Percentiles rank a stretch among this genome's conserved stretches.
phyloP scores from a whole-genome alignment of 2,329 filamentous ascomycete genomes.

The Fusarium nisikadoi region DNA sequence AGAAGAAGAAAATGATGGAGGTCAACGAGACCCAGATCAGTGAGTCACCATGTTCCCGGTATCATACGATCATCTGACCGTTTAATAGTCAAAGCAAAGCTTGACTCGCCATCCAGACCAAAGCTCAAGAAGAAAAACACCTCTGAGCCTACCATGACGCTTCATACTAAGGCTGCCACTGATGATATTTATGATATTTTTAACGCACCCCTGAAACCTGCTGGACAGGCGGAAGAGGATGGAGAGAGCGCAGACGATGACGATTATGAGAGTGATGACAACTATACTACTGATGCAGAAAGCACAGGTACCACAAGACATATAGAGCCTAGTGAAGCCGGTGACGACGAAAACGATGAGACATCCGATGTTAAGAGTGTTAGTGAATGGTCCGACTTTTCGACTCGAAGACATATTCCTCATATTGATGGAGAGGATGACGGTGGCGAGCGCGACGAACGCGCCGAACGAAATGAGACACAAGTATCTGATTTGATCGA shows the following conservation, averaged over 20 bases:
- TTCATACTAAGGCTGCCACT: constrained; percentile 93
- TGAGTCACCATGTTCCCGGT: constrained; percentile 57
- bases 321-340: constrained; percentile 61
- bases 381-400: constrained; percentile 92
- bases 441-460: constrained; percentile 33
- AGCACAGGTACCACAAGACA: constrained; percentile 83
- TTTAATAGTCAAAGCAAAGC: constrained; percentile 83
- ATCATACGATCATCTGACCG: constrained; percentile 44
- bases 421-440: constrained; percentile 50
- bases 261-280: constrained; percentile 76
- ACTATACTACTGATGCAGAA: constrained; percentile 87
- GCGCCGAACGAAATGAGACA: constrained; percentile 49
- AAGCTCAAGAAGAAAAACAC: constrained; percentile 82
- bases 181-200: constrained; percentile 99
- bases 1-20: constrained; percentile 84
- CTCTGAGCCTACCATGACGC: constrained; percentile 94
- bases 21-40: constrained; percentile 93
- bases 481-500: constrained; percentile 55
- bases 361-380: constrained; percentile 69
- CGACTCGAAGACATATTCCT: constrained; percentile 76
- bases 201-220: constrained; percentile 73
- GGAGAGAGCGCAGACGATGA: constrained; percentile 67
- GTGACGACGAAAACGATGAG: constrained; percentile 58
- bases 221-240: constrained; percentile 44
- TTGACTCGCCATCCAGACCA: constrained; percentile 87